Base-by-base conservation (phyloP, 805 yeast species). In the Zygotorulaspora sp. region DNA sequence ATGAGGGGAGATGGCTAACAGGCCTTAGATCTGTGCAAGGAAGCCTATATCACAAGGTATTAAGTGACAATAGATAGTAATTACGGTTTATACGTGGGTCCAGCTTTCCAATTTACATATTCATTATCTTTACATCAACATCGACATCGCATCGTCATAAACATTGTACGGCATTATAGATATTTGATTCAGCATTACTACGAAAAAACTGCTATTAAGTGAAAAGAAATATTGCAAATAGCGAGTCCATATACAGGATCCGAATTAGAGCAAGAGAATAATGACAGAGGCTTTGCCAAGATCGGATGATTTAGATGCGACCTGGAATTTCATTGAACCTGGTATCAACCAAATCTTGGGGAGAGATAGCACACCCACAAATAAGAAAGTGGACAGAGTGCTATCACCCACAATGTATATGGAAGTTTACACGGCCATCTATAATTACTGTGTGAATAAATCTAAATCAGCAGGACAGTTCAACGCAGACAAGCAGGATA, bases 371-470 rank as follows among this genome's bases (percentile, higher is more conserved):
- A 29, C 46, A 4, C 36, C 42, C 15, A 33, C 48, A 5, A 30
- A 46, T n/a, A 57, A 50, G 27, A 49, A 61, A 13, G 85, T 79
- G 28, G 74, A 77, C 44, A 76, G 77, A 40, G 80, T 83, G 3
- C 73, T 83, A 31, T 79, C 81, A 19, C 73, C 79, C 3, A 68
- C 78, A 30, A 76, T 83, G 80, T 88, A 86, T 63, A 85, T 88
- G 83, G 82, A 82, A 49, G 83, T 90, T 41, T 89, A 89, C 63
- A 86, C 96, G 1, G 90, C 94, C 4, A 82, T 90, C 45, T 90
- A 88, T 67, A 88, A 89, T 64, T 89, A 85, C 59, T 89, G 97
- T 67, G 89, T 87, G 30, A 80, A 81, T 52, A 80, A 81, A 48
- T 79, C 88, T 4, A 70, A 86, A 34, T 58, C 66, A 2, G 49